phyloP scores from a whole-genome alignment of 2,329 filamentous ascomycete species.

The Hymenoscyphus fructigenus region DNA sequence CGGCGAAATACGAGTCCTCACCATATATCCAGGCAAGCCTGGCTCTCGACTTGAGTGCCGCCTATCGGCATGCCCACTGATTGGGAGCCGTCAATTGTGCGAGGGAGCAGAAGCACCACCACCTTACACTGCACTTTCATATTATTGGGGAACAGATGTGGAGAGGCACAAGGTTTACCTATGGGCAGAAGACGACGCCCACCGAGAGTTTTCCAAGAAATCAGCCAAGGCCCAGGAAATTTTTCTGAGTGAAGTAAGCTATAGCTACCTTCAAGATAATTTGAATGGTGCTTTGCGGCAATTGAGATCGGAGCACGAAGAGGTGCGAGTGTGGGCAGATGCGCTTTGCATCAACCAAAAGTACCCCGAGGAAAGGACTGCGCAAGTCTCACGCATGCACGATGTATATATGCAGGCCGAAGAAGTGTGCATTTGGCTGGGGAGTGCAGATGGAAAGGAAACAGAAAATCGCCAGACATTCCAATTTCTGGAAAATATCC shows the following conservation, averaged over 20 bases:
- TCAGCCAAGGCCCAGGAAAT: not conserved
- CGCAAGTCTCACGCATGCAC: constrained; percentile 10
- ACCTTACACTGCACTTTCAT: not conserved
- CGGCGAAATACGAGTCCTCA: not conserved
- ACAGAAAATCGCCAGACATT: not conserved
- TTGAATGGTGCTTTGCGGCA: not conserved
- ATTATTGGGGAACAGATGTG: not conserved
- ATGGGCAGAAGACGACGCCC: no score
- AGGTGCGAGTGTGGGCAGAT: not conserved
- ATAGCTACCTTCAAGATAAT: not conserved
- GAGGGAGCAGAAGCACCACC: not conserved
- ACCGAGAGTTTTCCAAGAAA: no score
- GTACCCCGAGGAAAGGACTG: not conserved
- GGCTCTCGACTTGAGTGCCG: not conserved
- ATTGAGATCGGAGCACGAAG: not conserved
- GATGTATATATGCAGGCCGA: constrained; percentile 5
- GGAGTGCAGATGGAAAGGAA: not conserved
- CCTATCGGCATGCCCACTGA: not conserved
- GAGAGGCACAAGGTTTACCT: not conserved
- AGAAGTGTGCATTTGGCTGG: constrained; percentile 7
- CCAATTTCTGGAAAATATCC: not conserved
- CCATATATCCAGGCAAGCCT: not conserved
- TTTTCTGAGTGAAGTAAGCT: not conserved
- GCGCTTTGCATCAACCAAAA: not conserved
- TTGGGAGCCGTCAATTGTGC: not conserved